Percentiles rank a stretch among this genome's conserved stretches.
These are phyloP conservation scores for Lignosus rhinocerotis DNA, from an alignment of 1,284 basidiomycete genomes.

Conservation along the genomic window DNA sequence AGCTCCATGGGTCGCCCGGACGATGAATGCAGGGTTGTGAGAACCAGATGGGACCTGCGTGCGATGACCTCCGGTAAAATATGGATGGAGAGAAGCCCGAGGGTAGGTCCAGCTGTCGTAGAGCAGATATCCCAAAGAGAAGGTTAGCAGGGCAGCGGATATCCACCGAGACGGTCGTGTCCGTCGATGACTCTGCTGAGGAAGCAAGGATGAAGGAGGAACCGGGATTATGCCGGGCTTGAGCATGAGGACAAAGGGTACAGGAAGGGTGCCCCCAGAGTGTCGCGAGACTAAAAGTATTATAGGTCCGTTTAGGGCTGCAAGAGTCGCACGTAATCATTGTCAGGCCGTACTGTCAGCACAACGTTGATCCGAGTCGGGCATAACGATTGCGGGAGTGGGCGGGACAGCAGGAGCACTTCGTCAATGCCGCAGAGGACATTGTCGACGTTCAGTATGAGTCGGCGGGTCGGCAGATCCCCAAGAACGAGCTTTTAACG, in stretches of 20 bases:
- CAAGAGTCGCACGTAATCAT: neutral
- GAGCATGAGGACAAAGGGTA: slow-evolving; percentile 8
- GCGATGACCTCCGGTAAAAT: slow-evolving; percentile 7
- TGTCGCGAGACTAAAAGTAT: neutral
- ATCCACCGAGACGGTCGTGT: neutral
- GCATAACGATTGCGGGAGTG: neutral
- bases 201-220: neutral
- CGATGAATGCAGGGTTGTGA: slow-evolving; percentile 74
- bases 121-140: slow-evolving; percentile 8
- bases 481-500: too few relatives aligned
- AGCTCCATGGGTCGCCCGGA: slow-evolving; percentile 74
- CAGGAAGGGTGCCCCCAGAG: neutral
- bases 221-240: slow-evolving; percentile 19
- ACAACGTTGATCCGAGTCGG: neutral
- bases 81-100: neutral
- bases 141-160: slow-evolving; percentile 1
- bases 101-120: neutral
- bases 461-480: too few relatives aligned
- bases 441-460: too few relatives aligned
- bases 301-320: too few relatives aligned
- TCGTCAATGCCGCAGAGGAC: too few relatives aligned
- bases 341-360: neutral
- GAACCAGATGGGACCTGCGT: slow-evolving; percentile 23
- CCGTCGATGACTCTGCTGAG: neutral
- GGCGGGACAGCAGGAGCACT: neutral